Conservation (phyloP, 2,329 filamentous ascomycete genomes). For the Periglandula ipomoeae region DNA sequence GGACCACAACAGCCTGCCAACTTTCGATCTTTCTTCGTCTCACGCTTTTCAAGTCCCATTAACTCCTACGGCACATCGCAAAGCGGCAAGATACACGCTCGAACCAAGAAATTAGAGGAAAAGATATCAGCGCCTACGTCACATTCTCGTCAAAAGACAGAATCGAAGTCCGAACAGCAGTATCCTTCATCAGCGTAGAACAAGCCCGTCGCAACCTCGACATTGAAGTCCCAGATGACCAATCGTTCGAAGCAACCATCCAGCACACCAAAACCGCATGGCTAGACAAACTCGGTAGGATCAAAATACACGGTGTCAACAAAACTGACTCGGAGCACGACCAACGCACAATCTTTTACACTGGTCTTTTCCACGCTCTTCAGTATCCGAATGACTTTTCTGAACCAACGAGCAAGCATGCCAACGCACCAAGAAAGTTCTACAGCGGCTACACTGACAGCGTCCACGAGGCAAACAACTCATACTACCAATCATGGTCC, state of each 20-base stretch:
- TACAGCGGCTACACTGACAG: slow-evolving; percentile 39
- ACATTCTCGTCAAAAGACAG: slow-evolving; percentile 22
- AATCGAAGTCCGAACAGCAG: slow-evolving; percentile 35
- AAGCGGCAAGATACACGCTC: slow-evolving; percentile 18
- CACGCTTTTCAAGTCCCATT: slow-evolving; percentile 35
- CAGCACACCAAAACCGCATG: slow-evolving; percentile 31
- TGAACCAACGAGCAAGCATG: slow-evolving; percentile 24
- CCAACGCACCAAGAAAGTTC: slow-evolving; percentile 20
- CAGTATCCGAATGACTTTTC: slow-evolving; percentile 40
- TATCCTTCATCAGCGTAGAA: slow-evolving; percentile 37
- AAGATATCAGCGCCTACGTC: slow-evolving; percentile 31
- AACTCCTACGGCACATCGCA: slow-evolving; percentile 24
- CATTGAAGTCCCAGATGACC: slow-evolving; percentile 28
- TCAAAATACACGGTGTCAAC: slow-evolving; percentile 34
- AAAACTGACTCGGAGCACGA: slow-evolving; percentile 29
- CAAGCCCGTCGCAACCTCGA: slow-evolving; percentile 36
- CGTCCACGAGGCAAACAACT: slow-evolving; percentile 30
- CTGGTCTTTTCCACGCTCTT: slow-evolving; percentile 34
- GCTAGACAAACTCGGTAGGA: slow-evolving; percentile 34
- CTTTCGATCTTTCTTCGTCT: slow-evolving; percentile 37
- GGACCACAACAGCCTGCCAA: slow-evolving; percentile 31
- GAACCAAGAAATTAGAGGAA: slow-evolving; percentile 17
- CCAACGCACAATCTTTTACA: slow-evolving; percentile 36
- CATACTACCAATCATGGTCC: slow-evolving; percentile 41
- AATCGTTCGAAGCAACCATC: slow-evolving; percentile 28